These are phyloP conservation scores for Oehlia diaphana DNA, from an alignment of 192 early-diverging fungal species.

Conservation along the genomic window DNA sequence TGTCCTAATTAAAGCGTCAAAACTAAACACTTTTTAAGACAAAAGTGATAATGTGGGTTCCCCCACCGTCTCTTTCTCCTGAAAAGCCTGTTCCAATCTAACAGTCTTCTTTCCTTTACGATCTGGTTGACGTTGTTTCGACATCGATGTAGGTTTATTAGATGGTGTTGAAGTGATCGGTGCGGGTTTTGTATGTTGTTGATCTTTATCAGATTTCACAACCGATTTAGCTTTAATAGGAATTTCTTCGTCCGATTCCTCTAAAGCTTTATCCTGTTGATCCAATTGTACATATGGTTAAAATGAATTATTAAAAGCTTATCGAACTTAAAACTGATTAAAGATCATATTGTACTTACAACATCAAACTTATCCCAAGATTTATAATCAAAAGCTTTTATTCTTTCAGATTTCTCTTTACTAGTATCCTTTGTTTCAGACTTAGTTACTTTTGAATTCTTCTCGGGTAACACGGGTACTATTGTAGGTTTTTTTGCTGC, in stretches of 20 bases:
- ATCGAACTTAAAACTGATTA: too few relatives aligned
- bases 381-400: neutral
- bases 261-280: neutral
- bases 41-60: neutral
- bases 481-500: neutral
- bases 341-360: neutral
- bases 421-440: neutral
- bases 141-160: neutral
- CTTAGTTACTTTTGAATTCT: neutral
- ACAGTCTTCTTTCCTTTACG: constrained; percentile 26
- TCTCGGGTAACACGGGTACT: neutral
- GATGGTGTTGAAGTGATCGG: neutral
- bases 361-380: neutral
- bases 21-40: constrained; percentile 1
- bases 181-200: neutral
- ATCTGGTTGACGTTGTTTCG: constrained; percentile 4
- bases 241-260: neutral
- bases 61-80: constrained; percentile 29
- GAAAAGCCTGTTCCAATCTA: constrained; percentile 14
- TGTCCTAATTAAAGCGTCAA: neutral
- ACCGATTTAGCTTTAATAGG: neutral
- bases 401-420: neutral
- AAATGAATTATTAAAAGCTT: too few relatives aligned
- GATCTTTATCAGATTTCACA: neutral
- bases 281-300: neutral